Percentiles rank a stretch among this genome's conserved stretches.
Conservation (phyloP, 129 eudicot species). For the Ambrosia trifida region DNA sequence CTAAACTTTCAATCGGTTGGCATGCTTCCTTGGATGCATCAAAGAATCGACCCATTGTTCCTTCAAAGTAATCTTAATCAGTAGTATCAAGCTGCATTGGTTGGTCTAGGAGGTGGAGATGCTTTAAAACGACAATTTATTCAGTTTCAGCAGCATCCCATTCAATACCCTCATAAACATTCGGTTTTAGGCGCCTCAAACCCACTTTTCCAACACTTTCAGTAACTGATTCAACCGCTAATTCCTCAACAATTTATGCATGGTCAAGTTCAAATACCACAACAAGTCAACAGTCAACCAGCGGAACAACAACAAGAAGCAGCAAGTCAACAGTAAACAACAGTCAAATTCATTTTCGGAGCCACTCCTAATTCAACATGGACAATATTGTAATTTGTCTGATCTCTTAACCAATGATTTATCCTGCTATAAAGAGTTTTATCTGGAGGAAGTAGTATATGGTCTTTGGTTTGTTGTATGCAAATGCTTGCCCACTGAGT, state of each 20-base stretch:
- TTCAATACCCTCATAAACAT: conserved; percentile 61
- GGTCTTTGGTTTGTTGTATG: conserved; percentile 1
- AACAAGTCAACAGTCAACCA: no score
- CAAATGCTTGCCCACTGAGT: conserved; percentile 12
- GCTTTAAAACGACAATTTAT: conserved; percentile 59
- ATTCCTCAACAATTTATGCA: conserved; percentile 34
- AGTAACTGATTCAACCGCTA: conserved; percentile 53
- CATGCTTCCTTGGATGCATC: conserved; percentile 97
- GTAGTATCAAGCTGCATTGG: conserved; percentile 90
- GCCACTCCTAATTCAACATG: no score
- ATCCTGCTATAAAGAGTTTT: neutral
- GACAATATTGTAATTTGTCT: neutral
- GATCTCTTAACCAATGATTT: neutral
- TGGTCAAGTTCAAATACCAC: no score
- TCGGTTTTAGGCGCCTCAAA: conserved; percentile 45
- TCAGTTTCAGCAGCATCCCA: conserved; percentile 83
- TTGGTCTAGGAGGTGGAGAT: conserved; percentile 66
- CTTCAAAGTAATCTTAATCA: conserved; percentile 68
- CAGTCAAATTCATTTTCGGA: no score
- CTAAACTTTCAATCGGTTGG: conserved; percentile 70
- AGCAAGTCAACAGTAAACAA: no score
- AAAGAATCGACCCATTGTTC: conserved; percentile 64
- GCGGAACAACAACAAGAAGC: no score
- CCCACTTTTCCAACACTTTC: conserved; percentile 61
- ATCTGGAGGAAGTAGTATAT: neutral